phyloP scores from a whole-genome alignment of 768 basidiomycete species.

The Multifurca ochricompacta region DNA sequence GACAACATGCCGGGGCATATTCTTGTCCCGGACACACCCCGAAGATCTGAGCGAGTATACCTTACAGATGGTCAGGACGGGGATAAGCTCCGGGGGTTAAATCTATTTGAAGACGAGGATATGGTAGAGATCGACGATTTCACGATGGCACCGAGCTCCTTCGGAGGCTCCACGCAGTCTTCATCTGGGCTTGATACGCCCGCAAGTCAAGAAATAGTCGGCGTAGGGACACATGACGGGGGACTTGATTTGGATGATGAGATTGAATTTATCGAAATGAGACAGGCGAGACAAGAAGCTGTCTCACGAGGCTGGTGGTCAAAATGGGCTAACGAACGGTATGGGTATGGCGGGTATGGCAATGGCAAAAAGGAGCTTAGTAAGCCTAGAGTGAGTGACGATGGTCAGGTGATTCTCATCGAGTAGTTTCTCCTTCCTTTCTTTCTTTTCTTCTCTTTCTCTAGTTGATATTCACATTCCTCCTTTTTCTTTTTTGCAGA shows the following conservation, averaged over 20 bases:
- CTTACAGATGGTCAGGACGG: not conserved
- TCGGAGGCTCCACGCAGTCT: constrained; percentile 16
- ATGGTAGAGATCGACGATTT: constrained; percentile 11
- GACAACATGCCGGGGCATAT: not conserved
- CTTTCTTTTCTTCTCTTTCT: constrained; percentile 2
- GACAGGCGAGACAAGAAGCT: constrained; percentile 26
- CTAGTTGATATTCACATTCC: constrained; percentile 10
- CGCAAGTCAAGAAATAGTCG: constrained; percentile 1
- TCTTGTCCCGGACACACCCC: constrained; percentile 10
- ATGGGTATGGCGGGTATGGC: constrained; percentile 1
- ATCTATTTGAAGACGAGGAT: constrained; percentile 13
- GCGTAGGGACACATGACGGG: not conserved
- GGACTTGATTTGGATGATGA: constrained; percentile 20
- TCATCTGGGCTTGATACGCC: constrained; percentile 16
- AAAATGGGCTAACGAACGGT: constrained; percentile 41
- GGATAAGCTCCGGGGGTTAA: not conserved
- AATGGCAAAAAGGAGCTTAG: not conserved
- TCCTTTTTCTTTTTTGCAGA: constrained; percentile 23
- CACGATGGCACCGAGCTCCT: constrained; percentile 8
- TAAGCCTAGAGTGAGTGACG: too few species aligned
- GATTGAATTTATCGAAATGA: constrained; percentile 25
- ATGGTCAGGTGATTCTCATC: too few species aligned
- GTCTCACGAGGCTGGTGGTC: constrained; percentile 46
- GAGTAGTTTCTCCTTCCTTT: constrained; percentile 6
- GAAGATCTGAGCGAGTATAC: constrained; percentile 4